Evolutionary conservation across 2,329 filamentous ascomycete genomes (phyloP).

Genomic region (Ceratocystis alfenasii): DNA sequence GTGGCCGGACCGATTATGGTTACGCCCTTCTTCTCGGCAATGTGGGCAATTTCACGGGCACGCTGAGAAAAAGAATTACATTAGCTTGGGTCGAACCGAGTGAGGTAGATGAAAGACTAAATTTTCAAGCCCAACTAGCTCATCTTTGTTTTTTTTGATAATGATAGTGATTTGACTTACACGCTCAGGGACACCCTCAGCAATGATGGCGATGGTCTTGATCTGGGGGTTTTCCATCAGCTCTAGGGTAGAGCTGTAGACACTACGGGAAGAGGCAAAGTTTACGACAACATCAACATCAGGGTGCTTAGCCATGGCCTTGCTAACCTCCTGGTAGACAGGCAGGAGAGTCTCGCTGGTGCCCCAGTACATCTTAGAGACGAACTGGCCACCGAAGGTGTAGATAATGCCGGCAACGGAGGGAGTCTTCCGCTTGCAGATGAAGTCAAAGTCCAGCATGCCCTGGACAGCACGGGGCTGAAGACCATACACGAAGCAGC

Average conservation of each 20-base stretch:
- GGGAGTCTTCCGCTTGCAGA: slow-evolving; percentile 95
- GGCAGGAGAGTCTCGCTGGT: slow-evolving; percentile 97
- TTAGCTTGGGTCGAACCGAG: background rate
- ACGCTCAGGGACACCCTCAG: slow-evolving; percentile 96
- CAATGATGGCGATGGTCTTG: slow-evolving; percentile 98
- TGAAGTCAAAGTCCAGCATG: slow-evolving; percentile 99
- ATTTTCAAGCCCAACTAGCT: background rate
- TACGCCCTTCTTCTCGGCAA: slow-evolving; percentile 95
- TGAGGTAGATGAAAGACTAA: background rate
- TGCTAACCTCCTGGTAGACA: slow-evolving; percentile 87
- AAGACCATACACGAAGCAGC: slow-evolving; percentile 99
- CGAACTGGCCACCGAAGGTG: slow-evolving; percentile 98
- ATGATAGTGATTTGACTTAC: slow-evolving; percentile 41
- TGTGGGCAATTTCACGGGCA: slow-evolving; percentile 93
- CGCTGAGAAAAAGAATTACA: slow-evolving; percentile 41
- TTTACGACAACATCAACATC: slow-evolving; percentile 98
- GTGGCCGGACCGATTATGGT: slow-evolving; percentile 98
- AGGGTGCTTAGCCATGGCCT: slow-evolving; percentile 90
- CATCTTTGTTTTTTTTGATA: background rate
- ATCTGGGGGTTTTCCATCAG: slow-evolving; percentile 95
- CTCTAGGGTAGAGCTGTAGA: slow-evolving; percentile 98
- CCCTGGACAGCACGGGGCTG: slow-evolving; percentile 87
- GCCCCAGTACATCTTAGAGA: slow-evolving; percentile 99
- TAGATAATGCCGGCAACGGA: slow-evolving; percentile 99
- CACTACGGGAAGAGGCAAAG: slow-evolving; percentile 96